Evolutionary conservation across 1,139 yeast species (phyloP), one percentile per base, ranked within the genome.

Genomic region (Saccharomyces hybrid): DNA sequence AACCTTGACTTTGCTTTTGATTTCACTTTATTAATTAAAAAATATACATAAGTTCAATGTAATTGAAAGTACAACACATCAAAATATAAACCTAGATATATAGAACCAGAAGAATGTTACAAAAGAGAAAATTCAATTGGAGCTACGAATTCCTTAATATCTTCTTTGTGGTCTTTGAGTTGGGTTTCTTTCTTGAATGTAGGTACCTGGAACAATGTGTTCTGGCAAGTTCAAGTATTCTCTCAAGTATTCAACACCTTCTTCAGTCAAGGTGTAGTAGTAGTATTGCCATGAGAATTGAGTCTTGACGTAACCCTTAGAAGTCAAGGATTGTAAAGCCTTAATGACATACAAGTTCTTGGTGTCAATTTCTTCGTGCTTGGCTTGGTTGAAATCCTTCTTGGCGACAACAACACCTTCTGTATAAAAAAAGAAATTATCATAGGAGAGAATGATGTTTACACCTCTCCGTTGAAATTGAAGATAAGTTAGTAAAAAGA

Each of bases 271-370:
- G 83, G 99, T 89, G 95, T 93, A 93, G 96, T 93, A 93, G 83
- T 93, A 93, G 85, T 89, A 89, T 86, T 91, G 97, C 99, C 99
- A 93, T 73, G 98, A 93, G 87, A 91, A 93, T 81, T 91, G 98
- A 72, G 99, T 93, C 88, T 91, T 90, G 80, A 93, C 98, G 85
- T 74, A 93, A 77, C 99, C 99, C 81, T 86, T 90, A 68, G 99
- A 93, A 75, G 96, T 90, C 79, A 93, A 88, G 64, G 98, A 91
- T 83, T 93, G 99, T 78, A 93, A 86, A 75, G 99, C 97, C 88
- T 93, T 93, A 84, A 93, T 89, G 77, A 93, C 99, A 76, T 77
- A 91, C 78, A 91, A 85, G 95, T 91, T 90, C 82, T 82, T 90
- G 83, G 96, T 87, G 81, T 87, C 96, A 75, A 91, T 88, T 75